Evolutionary conservation across 345 rosid species (phyloP), one percentile per base, ranked within the genome.

Genomic region (Dovyalis caffra): DNA sequence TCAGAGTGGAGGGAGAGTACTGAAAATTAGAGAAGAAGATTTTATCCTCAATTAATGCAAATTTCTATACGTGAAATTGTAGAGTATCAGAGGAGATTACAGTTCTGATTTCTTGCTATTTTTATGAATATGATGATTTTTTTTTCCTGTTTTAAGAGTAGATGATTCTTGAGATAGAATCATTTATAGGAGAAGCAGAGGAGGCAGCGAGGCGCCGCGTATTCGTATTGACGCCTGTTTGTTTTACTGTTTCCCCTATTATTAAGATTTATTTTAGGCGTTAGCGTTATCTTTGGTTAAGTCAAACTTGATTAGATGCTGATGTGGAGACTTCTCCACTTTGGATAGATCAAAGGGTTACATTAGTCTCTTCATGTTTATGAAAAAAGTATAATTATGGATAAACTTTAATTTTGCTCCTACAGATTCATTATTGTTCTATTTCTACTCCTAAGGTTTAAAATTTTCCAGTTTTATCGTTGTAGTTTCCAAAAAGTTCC

Each of bases 161-260:
- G 28, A 25, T 6, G 71, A 8, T 45, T 25, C 57, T 15, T 45
- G 73, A 29, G 73, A n/a, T n/a, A 25, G 18, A 35, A 64, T 15
- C 26, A 31, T 60, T 58, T 60, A 32, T 31, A 68, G 62, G 49
- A 25, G 74, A 37, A 34, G n/a, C n/a, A n/a, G 74, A 53, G 35
- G 51, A 64, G 5, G 18, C 14, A n/a, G 45, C 72, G 4, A 10
- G 23, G 23, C 57, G 79, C 70, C 64, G 79, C 70, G 66, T 51
- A 70, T 63, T 0, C 70, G 66, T 51, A 70, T 63, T 0, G 75
- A n/a, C 34, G 40, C 53, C 8, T 70, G 63, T 49, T 38, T 2
- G 25, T 60, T 23, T 10, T 60, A n/a, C 23, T 14, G 28, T 25
- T 29, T 69, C n/a, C n/a, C 2, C 14, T 40, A 12, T 28, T 45